Evolutionary conservation across 2,329 filamentous ascomycete genomes (phyloP), one percentile per base, ranked within the genome.

Genomic region (Trichoderma hamatum): DNA sequence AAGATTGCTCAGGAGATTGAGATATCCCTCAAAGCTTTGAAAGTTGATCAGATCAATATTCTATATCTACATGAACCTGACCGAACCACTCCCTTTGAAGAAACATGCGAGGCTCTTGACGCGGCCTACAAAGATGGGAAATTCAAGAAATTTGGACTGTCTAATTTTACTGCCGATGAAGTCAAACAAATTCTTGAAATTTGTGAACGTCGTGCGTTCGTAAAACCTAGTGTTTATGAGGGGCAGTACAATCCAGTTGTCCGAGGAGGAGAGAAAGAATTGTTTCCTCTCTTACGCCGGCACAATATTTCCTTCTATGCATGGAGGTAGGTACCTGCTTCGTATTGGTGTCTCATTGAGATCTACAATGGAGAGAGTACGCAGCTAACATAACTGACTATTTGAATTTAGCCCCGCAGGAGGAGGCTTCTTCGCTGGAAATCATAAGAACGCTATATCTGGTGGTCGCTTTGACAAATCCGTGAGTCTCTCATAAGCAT

Each of bases 61-160:
- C 19, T 46, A 10, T 68, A 68, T n/a, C 51, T 68, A 19, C 67
- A 68, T 21, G 24, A 60, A 5, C 67, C 67, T 11, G 67, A 65
- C n/a, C 21, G 67, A n/a, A 13, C 26, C 11, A 68, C 67, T 9
- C 67, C 67, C 2, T 68, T 68, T 26, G 58, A 68, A 24, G 67
- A 68, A 36, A 68, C 67, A 1, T 55, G 49, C 5, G 59, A 68
- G 28, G 67, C 67, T 11, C 56, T 68, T 19, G 59, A 68, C 28
- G 64, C 55, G 34, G 58, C 60, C 4, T 68, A 55, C 3, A 54
- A 9, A 16, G 46, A 58, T 16, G 91, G 92, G 60, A 94, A 93
- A 76, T 95, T 96, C 74, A 87, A 92, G 72, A 71, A 77, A 0
- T 84, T 84, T 69, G 84, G 83, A 0, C 68, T 86, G 4, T 83